A percentile compares a stretch with the other conserved stretches of the same genome.
Evolutionary conservation across 352 stramenopile genomes (phyloP).

Genomic region (Phytophthora crassamura): DNA sequence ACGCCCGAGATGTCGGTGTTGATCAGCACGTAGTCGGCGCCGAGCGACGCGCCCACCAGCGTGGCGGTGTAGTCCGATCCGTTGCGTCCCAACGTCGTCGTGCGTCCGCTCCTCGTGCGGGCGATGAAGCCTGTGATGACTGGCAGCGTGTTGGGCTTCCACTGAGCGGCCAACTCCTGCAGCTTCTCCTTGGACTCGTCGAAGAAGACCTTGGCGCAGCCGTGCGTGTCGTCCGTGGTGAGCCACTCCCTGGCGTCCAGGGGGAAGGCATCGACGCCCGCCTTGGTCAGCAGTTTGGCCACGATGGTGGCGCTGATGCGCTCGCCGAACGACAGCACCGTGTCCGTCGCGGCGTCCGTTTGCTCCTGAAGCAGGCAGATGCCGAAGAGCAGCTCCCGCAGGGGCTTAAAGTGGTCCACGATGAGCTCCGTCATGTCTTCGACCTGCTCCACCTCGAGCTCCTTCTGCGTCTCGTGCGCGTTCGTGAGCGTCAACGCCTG

Average conservation of each 20-base stretch:
- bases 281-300: slow-evolving; percentile 61
- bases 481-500: slow-evolving; percentile 68
- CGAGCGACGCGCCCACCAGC: slow-evolving; percentile 71
- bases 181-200: slow-evolving; percentile 80
- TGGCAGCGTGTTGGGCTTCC: slow-evolving; percentile 52
- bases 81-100: slow-evolving; percentile 84
- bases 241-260: slow-evolving; percentile 80
- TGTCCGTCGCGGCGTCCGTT: slow-evolving; percentile 71
- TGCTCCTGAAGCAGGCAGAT: slow-evolving; percentile 83
- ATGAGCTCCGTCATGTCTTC: slow-evolving; percentile 68
- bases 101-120: slow-evolving; percentile 60
- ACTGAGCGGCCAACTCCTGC: slow-evolving; percentile 44
- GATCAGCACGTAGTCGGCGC: slow-evolving; percentile 85
- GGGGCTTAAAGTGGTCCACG: slow-evolving; percentile 68
- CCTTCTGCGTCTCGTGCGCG: slow-evolving; percentile 69
- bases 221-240: slow-evolving; percentile 72
- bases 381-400: slow-evolving; percentile 79
- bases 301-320: slow-evolving; percentile 80
- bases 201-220: slow-evolving; percentile 81
- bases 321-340: slow-evolving; percentile 82
- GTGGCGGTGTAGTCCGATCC: slow-evolving; percentile 88
- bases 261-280: slow-evolving; percentile 68
- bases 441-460: slow-evolving; percentile 34
- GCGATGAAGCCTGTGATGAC: slow-evolving; percentile 87
- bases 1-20: slow-evolving; percentile 87